Conservation (phyloP, 257 asterid genomes). For the Lycium barbarum region DNA sequence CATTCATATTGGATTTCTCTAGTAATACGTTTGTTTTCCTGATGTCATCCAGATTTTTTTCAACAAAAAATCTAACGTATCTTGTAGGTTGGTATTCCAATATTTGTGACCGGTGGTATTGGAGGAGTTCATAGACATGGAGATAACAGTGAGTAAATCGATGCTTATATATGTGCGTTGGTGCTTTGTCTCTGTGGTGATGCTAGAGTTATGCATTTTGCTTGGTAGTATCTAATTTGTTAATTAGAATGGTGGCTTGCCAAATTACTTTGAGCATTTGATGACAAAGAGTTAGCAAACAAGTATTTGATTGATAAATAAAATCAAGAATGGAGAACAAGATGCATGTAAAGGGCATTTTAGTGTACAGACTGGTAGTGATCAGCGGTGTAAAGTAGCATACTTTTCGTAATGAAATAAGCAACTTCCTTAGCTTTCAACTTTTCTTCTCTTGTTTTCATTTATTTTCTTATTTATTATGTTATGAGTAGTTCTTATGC, state of each 20-base stretch:
- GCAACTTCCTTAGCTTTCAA: slow-evolving; percentile 12
- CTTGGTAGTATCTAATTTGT: slow-evolving; percentile 10
- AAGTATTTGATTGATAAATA: neutral
- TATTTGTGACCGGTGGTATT: slow-evolving; percentile 95
- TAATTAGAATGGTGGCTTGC: slow-evolving; percentile 3
- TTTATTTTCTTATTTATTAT: slow-evolving; percentile 7
- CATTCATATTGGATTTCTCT: slow-evolving; percentile 16
- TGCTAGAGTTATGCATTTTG: slow-evolving; percentile 13
- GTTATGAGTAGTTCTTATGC: slow-evolving; percentile 1
- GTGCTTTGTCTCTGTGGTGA: neutral
- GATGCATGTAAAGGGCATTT: slow-evolving; percentile 24
- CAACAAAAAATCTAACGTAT: neutral
- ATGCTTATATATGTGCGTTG: slow-evolving; percentile 15
- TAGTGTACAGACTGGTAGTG: neutral
- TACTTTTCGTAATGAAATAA: neutral
- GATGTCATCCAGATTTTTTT: slow-evolving; percentile 11
- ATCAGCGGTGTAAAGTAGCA: neutral
- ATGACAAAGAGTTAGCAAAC: neutral
- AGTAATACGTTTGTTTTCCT: neutral
- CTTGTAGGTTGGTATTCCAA: slow-evolving; percentile 82
- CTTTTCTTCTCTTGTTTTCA: slow-evolving; percentile 23
- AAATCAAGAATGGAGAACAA: slow-evolving; percentile 2
- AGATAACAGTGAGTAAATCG: slow-evolving; percentile 68
- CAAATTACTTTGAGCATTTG: neutral
- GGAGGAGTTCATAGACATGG: slow-evolving; percentile 99